These are phyloP conservation scores for Clausena lansium DNA, from an alignment of 345 rosid species.

Conservation along the genomic window DNA sequence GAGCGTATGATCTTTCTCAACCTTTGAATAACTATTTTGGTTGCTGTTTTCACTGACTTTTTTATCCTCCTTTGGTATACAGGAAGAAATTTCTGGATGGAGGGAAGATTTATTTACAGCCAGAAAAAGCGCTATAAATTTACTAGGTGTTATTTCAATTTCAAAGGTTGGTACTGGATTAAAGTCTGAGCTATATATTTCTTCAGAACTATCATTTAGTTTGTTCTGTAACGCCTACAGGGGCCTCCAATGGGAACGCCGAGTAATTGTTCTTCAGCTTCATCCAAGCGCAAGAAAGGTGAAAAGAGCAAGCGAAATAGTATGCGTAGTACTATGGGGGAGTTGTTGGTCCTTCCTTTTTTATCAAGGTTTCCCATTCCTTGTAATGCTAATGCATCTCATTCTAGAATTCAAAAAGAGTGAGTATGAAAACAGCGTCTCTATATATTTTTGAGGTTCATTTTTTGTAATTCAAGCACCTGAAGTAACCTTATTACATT, in stretches of 20 bases:
- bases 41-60: conserved; percentile 3
- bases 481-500: not conserved
- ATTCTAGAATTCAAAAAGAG: conserved; percentile 47
- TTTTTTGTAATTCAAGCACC: not conserved
- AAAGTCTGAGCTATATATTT: conserved; percentile 14
- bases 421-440: conserved; percentile 41
- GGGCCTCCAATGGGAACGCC: conserved; percentile 62
- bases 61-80: conserved; percentile 7
- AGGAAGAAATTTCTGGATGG: conserved; percentile 93
- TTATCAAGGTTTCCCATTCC: conserved; percentile 71
- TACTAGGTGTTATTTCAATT: conserved; percentile 78
- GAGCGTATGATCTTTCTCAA: conserved; percentile 11
- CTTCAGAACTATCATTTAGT: conserved; percentile 6
- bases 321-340: conserved; percentile 63
- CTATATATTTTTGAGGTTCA: not conserved
- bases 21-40: conserved; percentile 7
- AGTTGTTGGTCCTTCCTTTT: conserved; percentile 83
- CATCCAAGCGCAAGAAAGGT: conserved; percentile 75
- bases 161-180: conserved; percentile 52
- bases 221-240: conserved; percentile 37
- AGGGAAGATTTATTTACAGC: conserved; percentile 84
- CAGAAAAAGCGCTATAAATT: conserved; percentile 83
- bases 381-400: conserved; percentile 40
- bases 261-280: conserved; percentile 40
- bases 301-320: conserved; percentile 56